Evolutionary conservation across 108 stramenopile species (phyloP), one percentile per base, ranked within the genome.

Genomic region (Discostella pseudostelligera): DNA sequence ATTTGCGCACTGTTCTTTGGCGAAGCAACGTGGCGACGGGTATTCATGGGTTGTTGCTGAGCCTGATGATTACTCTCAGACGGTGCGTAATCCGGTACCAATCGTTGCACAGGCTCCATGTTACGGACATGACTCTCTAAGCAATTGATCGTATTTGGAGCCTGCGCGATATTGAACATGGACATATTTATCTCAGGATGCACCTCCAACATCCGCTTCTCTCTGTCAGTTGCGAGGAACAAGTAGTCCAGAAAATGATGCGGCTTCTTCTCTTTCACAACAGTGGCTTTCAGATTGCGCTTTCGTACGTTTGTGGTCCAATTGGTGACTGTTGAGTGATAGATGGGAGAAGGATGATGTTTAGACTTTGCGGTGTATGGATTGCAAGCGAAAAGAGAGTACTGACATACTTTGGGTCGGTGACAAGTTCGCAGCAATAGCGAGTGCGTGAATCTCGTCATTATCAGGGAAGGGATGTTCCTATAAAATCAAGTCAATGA

Each of bases 201-300:
- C 14, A 39, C 49, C 48, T 21, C 26, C 56, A 39, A 53, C 37
- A 70, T 48, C 28, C 71, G 22, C 55, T 76, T 76, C 46, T 84
- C 81, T 50, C 83, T 74, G 44, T 83, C 75, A 7, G 81, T 80
- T 10, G 78, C 77, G 13, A 86, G 65, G 45, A 86, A 86, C 20
- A 86, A 36, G 68, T 79, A 86, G 40, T 74, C 73, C 14, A 83
- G 43, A 43, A 86, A 86, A 67, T 86, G 82, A 39, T 81, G 81
- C 10, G 85, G 85, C 56, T 82, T 86, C 63, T 80, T 83, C 16
- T 68, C 70, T 20, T 46, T 49, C 26, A 80, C 74, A 12, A 83
- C 56, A 0, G 79, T 72, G 8, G 70, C 81, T 54, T 84, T 83
- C 19, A 79, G 37, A 44, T 86, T 83, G 19, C 85, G 73, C 55